Conservation (phyloP, 495 filamentous ascomycete genomes). For the Lasiosphaeria hispida region DNA sequence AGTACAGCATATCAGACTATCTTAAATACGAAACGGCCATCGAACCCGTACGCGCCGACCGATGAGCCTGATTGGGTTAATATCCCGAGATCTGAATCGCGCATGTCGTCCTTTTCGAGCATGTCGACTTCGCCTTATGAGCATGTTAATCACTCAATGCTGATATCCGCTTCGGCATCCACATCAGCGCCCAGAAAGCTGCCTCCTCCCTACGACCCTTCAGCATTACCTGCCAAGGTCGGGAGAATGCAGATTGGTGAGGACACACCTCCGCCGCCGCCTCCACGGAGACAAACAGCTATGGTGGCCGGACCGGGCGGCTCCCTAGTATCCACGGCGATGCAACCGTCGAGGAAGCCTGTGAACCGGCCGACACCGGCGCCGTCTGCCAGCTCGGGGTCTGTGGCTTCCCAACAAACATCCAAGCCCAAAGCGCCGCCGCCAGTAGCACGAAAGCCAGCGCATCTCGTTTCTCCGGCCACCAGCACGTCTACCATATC, state of each 20-base stretch:
- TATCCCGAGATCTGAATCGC: constrained; percentile 48
- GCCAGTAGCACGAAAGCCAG: constrained; percentile 54
- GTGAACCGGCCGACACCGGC: constrained; percentile 26
- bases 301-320: constrained; percentile 5
- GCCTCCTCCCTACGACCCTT: constrained; percentile 54
- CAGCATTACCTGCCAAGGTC: constrained; percentile 39
- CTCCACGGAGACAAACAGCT: constrained; percentile 45
- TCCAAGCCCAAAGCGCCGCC: constrained; percentile 45
- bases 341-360: constrained; percentile 20
- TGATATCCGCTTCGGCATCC: constrained; percentile 43
- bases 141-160: constrained; percentile 44
- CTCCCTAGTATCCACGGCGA: not conserved
- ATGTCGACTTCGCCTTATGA: constrained; percentile 48
- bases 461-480: constrained; percentile 45
- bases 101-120: constrained; percentile 43
- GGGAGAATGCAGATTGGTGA: constrained; percentile 37
- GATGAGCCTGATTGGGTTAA: constrained; percentile 78
- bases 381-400: constrained; percentile 29
- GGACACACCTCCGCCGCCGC: constrained; percentile 48
- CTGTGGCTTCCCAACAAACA: constrained; percentile 30
- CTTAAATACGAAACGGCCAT: constrained; percentile 67
- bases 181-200: constrained; percentile 46
- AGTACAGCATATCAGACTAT: constrained; percentile 47
- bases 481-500: constrained; percentile 24
- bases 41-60: constrained; percentile 75